Percentiles rank a stretch among this genome's conserved stretches.
Evolutionary conservation across 1,139 yeast genomes (phyloP).

Genomic region (Scheffersomyces segobiensis): DNA sequence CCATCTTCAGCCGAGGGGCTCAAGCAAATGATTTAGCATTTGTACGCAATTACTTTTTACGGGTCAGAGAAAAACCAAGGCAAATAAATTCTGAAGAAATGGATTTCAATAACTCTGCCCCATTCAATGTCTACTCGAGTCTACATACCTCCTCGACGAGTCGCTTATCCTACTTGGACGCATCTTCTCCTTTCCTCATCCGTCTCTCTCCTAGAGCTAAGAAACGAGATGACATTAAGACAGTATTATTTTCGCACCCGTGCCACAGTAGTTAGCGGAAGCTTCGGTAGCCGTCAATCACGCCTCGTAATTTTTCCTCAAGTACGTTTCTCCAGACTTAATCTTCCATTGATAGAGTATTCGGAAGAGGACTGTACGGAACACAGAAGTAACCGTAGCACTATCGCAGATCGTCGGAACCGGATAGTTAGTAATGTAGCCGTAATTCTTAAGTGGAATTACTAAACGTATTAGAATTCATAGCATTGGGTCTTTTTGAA

Average conservation of each 20-base stretch:
- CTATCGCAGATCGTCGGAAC: background rate
- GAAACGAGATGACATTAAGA: too few species aligned
- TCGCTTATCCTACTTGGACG: background rate
- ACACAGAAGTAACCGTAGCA: background rate
- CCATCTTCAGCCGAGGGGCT: background rate
- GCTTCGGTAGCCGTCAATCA: background rate
- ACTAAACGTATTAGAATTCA: background rate
- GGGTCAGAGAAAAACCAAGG: background rate
- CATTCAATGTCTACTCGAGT: background rate
- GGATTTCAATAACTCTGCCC: too few species aligned
- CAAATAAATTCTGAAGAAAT: too few species aligned
- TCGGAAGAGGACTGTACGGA: background rate
- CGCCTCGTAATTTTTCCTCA: background rate
- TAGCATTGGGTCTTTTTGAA: background rate
- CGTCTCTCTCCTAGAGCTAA: too few species aligned
- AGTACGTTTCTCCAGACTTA: background rate
- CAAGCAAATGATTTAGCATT: background rate
- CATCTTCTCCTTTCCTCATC: too few species aligned
- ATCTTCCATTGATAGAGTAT: background rate
- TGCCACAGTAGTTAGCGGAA: background rate
- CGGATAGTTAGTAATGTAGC: background rate
- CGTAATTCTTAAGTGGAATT: background rate
- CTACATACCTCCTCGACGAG: too few species aligned
- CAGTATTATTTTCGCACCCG: background rate
- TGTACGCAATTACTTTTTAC: background rate